Base-by-base conservation (phyloP, 202 grass and related monocot species). In the Cymbopogon flexuosus region DNA sequence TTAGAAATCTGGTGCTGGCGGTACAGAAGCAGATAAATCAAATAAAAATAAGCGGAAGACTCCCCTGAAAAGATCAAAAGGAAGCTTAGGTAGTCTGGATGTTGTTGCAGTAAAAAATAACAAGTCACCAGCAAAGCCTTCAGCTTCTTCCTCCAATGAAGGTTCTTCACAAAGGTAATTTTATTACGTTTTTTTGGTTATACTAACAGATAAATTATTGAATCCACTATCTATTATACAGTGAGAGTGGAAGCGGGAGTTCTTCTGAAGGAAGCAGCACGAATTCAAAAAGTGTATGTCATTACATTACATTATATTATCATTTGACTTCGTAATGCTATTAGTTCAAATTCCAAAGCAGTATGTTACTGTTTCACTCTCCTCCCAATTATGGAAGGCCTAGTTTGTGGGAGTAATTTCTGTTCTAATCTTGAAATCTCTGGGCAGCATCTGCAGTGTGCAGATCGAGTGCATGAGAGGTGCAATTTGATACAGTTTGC, bases 191-290 rank as follows among this genome's bases (percentile, higher is more conserved):
- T 12, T 37, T 62, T 27, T 21, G 49, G 14, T 30, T 81, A 47
- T 59, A 29, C 35, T 62, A 76, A 67, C 74, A 27, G 34, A 72
- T 66, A 46, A 65, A 29, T 77, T 27, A 41, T 24, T 36, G 64
- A 83, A 37, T 62, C 45, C 18, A 60, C 69, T 35, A 67, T 35
- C n/a, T 84, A 69, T 87, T 58, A 64, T 85, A 82, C 85, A 87
- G 91, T 69, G 85, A 93, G 79, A 93, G 88, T 80, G 88, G 91
- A 93, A 93, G 87, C 7, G 70, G 77, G 68, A 90, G 82, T 86
- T 88, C 86, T 77, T 90, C 88, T 77, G 83, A 88, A 75, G 88
- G 85, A 79, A 90, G 91, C 88, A 89, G 88, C 78, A 79, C 91
- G 64, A 75, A 90, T 90, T 93, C 91, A 8, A 87, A 93, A 88